Conservation (phyloP, 1,284 basidiomycete genomes). For the Xerocomus tenax region DNA sequence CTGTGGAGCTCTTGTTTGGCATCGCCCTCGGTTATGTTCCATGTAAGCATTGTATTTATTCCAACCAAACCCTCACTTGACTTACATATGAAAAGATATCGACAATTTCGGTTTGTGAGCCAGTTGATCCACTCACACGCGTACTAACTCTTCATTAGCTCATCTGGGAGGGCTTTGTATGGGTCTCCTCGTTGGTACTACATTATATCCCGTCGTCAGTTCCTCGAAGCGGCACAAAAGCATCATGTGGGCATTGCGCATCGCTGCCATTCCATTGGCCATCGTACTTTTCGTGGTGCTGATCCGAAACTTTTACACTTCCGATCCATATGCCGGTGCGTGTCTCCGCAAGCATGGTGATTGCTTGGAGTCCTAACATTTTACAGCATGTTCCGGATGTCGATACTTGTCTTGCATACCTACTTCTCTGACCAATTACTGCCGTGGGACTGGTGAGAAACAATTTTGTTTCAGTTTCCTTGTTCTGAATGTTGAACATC, state of each 20-base stretch:
- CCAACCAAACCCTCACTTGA: conserved; percentile 11
- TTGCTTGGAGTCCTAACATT: conserved; percentile 3
- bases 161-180: conserved; percentile 75
- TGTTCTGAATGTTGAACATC: conserved; percentile 7
- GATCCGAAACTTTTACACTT: conserved; percentile 82
- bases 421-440: conserved; percentile 66
- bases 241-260: conserved; percentile 68
- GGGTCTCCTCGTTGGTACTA: conserved; percentile 74
- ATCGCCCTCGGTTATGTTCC: conserved; percentile 82
- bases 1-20: conserved; percentile 76
- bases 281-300: conserved; percentile 78
- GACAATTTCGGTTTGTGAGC: conserved; percentile 64
- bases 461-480: neutral
- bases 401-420: conserved; percentile 86
- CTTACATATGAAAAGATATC: conserved; percentile 39
- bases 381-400: conserved; percentile 77
- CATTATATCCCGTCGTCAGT: conserved; percentile 86
- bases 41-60: conserved; percentile 37
- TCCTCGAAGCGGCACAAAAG: conserved; percentile 62
- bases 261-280: conserved; percentile 66
- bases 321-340: conserved; percentile 70
- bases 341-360: neutral
- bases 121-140: neutral
- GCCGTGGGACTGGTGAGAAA: conserved; percentile 53
- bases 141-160: conserved; percentile 34